Conservation (phyloP, 1,139 yeast genomes). For the Suhomyces anneliseae region DNA sequence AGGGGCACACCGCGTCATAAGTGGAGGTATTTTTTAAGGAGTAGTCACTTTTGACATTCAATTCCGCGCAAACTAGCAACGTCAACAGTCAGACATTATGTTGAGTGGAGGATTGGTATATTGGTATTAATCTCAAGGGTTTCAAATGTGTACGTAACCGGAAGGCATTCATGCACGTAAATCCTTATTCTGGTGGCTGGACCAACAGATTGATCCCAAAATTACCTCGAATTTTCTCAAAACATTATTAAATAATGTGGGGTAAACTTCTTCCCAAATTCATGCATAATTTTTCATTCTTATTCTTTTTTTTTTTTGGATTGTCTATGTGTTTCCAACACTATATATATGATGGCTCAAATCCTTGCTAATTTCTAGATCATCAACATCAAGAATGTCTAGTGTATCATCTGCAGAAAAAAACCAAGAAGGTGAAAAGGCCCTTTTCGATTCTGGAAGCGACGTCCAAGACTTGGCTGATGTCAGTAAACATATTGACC, state of each 20-base stretch:
- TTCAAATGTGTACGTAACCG: too few species aligned
- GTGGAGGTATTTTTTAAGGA: background rate
- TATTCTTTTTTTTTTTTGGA: background rate
- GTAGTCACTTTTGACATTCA: too few species aligned
- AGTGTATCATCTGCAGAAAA: conserved; percentile 1
- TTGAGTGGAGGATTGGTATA: background rate
- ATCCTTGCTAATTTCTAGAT: background rate
- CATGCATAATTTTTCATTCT: too few species aligned
- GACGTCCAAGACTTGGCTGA: background rate
- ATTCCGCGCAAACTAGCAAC: too few species aligned
- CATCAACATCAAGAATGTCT: background rate
- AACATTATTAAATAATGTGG: background rate
- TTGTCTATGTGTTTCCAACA: background rate
- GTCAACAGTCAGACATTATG: too few species aligned
- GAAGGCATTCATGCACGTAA: too few species aligned
- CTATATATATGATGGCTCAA: background rate
- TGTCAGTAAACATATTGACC: conserved; percentile 1
- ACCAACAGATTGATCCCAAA: too few species aligned
- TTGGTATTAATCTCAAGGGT: too few species aligned
- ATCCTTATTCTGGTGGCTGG: too few species aligned
- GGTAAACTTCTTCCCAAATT: background rate
- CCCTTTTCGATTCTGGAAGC: background rate
- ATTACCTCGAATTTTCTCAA: too few species aligned
- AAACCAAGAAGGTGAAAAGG: background rate
- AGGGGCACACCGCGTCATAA: background rate